Evolutionary conservation across 805 yeast genomes (phyloP), one percentile per base, ranked within the genome.

Genomic region (Metschnikowia peoriensis): DNA sequence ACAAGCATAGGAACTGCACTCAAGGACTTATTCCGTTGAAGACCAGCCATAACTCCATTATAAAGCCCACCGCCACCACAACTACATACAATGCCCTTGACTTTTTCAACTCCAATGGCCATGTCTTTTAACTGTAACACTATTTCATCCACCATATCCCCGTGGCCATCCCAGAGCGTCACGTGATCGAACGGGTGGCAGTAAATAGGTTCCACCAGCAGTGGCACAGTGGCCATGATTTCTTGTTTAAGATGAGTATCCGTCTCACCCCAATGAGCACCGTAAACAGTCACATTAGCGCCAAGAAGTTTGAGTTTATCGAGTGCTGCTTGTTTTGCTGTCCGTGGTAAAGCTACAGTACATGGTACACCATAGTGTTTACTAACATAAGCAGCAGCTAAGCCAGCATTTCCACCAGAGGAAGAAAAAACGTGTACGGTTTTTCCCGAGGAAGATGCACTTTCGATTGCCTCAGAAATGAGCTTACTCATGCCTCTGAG

Each of bases 61-160:
- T 78, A 80, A 29, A 81, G 66, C 0, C 85, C 85, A 10, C 85
- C 85, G 6, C 85, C 85, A 2, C 85, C 85, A 44, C 80, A 74
- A 35, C 83, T 79, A 62, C 84, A 79, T 1, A 79, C 79, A 17
- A 80, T 67, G 0, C 78, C 83, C 56, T 72, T 77, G 34, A 81
- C 52, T 10, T 63, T 55, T 6, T 16, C 35, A 10, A 14, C 11
- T 9, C 45, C 5, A 10, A 50, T 47, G 8, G 61, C 67, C 46
- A 41, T 29, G 1, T 39, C 42, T 15, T 58, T 39, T n/a, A 71
- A 50, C 47, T 70, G 72, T 2, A 54, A 58, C 28, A 70, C 68
- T n/a, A 80, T 67, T 54, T 73, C 85, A 32, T 62, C 65, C 0
- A 71, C 58, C 38, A 71, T 54, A 1, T 49, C 41, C 0, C 83